phyloP scores from a whole-genome alignment of 305 asterid genomes.

The Solanum hybrid region DNA sequence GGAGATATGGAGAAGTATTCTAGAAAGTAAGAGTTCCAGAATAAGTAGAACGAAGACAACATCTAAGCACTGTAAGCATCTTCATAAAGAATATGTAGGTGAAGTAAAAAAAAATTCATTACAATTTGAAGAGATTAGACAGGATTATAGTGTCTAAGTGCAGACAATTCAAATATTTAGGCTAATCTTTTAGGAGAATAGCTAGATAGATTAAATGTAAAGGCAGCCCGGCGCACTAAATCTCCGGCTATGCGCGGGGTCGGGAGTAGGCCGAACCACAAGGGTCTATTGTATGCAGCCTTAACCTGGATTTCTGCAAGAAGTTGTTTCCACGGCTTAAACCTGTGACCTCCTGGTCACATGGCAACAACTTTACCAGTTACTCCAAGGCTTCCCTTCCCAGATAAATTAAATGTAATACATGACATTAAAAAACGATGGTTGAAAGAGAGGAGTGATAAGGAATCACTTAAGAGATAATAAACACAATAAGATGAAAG shows the following conservation, averaged over 20 bases:
- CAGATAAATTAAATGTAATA: neutral
- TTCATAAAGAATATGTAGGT: neutral
- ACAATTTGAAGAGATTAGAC: neutral
- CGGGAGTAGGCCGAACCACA: neutral
- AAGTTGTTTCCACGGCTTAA: neutral
- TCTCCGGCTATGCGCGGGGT: neutral
- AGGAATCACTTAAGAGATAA: neutral
- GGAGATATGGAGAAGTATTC: neutral
- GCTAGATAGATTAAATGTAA: neutral
- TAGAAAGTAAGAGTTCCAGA: neutral
- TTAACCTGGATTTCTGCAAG: neutral
- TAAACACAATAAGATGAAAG: neutral
- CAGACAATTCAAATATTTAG: neutral
- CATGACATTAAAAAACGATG: no score
- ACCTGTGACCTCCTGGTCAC: neutral
- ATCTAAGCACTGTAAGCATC: neutral
- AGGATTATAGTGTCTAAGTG: neutral
- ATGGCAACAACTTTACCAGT: neutral
- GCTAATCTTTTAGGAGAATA: neutral
- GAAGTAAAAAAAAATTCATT: neutral
- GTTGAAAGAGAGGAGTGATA: neutral
- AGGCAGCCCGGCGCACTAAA: neutral
- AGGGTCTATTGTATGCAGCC: neutral
- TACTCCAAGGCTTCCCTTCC: neutral
- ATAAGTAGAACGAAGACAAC: neutral